Conservation (phyloP, 768 basidiomycete species). For the Naganishia vaughanmartiniae region DNA sequence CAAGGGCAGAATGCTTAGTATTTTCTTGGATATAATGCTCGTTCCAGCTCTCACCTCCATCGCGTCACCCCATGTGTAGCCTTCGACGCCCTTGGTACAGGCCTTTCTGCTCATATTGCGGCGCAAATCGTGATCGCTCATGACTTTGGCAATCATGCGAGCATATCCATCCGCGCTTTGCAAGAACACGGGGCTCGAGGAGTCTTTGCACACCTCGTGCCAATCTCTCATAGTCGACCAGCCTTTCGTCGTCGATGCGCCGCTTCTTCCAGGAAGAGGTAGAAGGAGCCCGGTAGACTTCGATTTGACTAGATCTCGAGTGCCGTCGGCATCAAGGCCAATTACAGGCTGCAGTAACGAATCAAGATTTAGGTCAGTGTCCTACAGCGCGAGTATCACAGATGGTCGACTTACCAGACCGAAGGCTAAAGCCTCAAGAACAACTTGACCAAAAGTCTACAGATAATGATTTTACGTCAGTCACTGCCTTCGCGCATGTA, state of each 20-base stretch:
- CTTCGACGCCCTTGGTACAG: constrained; percentile 44
- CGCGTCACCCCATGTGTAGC: constrained; percentile 52
- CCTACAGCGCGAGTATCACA: neutral
- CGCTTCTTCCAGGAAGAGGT: constrained; percentile 33
- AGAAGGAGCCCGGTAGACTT: constrained; percentile 44
- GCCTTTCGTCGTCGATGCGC: neutral
- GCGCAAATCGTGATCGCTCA: constrained; percentile 35
- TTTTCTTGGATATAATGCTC: neutral
- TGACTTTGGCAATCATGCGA: constrained; percentile 34
- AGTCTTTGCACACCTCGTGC: constrained; percentile 31
- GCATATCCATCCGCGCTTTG: constrained; percentile 40
- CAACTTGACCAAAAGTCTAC: constrained; percentile 55
- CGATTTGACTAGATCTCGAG: constrained; percentile 52
- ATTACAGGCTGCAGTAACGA: constrained; percentile 51
- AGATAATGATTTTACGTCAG: neutral
- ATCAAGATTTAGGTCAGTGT: neutral
- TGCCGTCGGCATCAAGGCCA: constrained; percentile 55
- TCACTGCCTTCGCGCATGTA: constrained; percentile 17
- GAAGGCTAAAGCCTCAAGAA: constrained; percentile 55
- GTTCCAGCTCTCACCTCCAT: constrained; percentile 47
- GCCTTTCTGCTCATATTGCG: constrained; percentile 42
- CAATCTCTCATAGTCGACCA: constrained; percentile 31
- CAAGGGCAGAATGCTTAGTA: neutral
- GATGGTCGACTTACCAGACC: constrained; percentile 43
- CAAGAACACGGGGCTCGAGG: constrained; percentile 31